phyloP scores from a whole-genome alignment of 2,329 filamentous ascomycete species.

The Penicillium sp. region DNA sequence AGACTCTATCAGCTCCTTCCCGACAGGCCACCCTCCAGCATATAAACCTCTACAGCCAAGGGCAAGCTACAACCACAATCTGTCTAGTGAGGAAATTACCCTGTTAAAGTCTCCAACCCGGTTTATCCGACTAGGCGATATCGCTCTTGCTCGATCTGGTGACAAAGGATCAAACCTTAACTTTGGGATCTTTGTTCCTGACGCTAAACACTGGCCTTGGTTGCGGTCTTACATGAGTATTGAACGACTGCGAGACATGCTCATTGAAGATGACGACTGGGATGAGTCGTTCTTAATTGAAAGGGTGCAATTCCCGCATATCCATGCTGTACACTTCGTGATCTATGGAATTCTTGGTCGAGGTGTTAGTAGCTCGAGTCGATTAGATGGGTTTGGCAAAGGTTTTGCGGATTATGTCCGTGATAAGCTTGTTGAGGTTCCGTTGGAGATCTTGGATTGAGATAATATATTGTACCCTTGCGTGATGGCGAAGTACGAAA shows the following conservation, averaged over 20 bases:
- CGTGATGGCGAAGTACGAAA: not conserved
- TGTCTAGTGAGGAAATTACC: conserved; percentile 21
- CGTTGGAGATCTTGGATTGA: conserved; percentile 20
- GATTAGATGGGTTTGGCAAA: conserved; percentile 54
- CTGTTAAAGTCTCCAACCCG: conserved; percentile 22
- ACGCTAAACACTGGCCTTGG: conserved; percentile 34
- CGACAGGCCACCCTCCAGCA: conserved; percentile 18
- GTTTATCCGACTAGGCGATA: conserved; percentile 42
- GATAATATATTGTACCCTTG: not conserved
- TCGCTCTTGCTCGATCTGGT: conserved; percentile 46
- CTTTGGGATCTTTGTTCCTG: conserved; percentile 40
- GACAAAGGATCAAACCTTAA: conserved; percentile 47
- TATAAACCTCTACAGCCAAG: conserved; percentile 15
- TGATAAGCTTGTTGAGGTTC: conserved; percentile 46
- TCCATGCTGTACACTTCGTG: conserved; percentile 53
- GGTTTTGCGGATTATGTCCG: conserved; percentile 54
- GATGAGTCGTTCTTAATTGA: conserved; percentile 45
- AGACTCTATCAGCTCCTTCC: conserved; percentile 1
- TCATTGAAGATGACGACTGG: conserved; percentile 46
- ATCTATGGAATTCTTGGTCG: conserved; percentile 49
- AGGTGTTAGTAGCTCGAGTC: conserved; percentile 50
- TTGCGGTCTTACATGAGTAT: conserved; percentile 44
- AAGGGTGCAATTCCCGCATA: conserved; percentile 49
- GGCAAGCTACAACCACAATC: conserved; percentile 22
- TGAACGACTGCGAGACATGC: conserved; percentile 38